A percentile compares a stretch with the other conserved stretches of the same genome.
Evolutionary conservation across 2,329 filamentous ascomycete species (phyloP).

Genomic region (Ophiostoma sp.): DNA sequence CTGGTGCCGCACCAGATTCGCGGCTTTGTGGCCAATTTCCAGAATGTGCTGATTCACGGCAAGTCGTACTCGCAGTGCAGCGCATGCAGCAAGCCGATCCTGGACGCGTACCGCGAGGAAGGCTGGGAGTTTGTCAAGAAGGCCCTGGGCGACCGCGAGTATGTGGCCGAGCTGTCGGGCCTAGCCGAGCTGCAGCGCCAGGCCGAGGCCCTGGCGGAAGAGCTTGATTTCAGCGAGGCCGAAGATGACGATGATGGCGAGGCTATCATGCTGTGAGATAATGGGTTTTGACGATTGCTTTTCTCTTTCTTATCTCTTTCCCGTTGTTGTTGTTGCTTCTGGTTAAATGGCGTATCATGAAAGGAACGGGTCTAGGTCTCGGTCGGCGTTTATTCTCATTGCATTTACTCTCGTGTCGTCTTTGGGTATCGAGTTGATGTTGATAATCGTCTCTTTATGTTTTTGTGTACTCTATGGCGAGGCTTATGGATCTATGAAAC

Average conservation of each 20-base stretch:
- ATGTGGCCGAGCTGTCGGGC: constrained; percentile 70
- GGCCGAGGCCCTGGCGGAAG: constrained; percentile 46
- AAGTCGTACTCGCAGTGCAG: constrained; percentile 75
- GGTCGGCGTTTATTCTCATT: background rate
- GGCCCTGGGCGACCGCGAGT: constrained; percentile 69
- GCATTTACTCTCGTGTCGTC: background rate
- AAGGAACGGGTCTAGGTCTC: background rate
- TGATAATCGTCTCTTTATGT: background rate
- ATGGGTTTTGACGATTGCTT: background rate
- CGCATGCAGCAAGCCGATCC: constrained; percentile 66
- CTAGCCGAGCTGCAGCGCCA: constrained; percentile 63
- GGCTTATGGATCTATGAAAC: background rate
- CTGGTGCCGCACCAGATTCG: constrained; percentile 76
- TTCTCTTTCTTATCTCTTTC: background rate
- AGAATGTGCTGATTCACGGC: constrained; percentile 67
- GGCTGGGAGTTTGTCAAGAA: constrained; percentile 73
- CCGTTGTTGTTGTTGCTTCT: background rate
- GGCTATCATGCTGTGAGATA: constrained; percentile 44
- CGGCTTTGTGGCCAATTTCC: constrained; percentile 68
- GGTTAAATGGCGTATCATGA: background rate
- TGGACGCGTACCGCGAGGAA: constrained; percentile 59
- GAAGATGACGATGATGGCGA: constrained; percentile 49
- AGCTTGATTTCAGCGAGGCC: constrained; percentile 60
- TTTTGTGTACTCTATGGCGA: background rate
- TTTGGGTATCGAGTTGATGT: background rate